Percentiles rank a stretch among this genome's conserved stretches.
phyloP scores from a whole-genome alignment of 2,329 filamentous ascomycete genomes.

The Penicillium sp. region DNA sequence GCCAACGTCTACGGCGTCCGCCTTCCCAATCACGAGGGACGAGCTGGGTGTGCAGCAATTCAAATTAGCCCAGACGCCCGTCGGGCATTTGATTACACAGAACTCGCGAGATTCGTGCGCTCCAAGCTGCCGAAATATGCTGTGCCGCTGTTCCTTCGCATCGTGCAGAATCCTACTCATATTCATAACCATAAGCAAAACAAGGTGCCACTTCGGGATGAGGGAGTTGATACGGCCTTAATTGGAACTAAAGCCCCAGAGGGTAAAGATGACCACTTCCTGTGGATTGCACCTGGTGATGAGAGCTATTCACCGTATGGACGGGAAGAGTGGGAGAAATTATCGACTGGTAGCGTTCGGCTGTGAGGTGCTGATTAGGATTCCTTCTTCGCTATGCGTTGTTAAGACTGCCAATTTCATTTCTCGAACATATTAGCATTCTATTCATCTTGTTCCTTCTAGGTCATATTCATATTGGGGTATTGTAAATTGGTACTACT shows the following conservation, averaged over 20 bases:
- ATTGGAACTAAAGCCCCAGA: constrained; percentile 45
- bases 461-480: no score
- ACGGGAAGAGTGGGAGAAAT: constrained; percentile 56
- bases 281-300: constrained; percentile 50
- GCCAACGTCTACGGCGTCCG: constrained; percentile 69
- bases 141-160: constrained; percentile 69
- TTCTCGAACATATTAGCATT: no score
- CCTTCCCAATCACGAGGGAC: constrained; percentile 65
- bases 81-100: constrained; percentile 57
- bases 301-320: constrained; percentile 60
- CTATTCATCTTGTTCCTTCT: no score
- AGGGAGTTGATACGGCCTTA: constrained; percentile 61
- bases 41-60: constrained; percentile 61
- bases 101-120: constrained; percentile 58
- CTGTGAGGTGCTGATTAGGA: constrained; percentile 33
- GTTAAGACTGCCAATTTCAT: no score
- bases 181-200: constrained; percentile 75
- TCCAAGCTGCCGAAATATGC: constrained; percentile 68
- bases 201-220: constrained; percentile 66
- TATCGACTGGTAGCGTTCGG: constrained; percentile 48
- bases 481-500: no score
- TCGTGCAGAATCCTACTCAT: constrained; percentile 50
- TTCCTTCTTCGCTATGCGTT: no score
- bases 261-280: constrained; percentile 46
- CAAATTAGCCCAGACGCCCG: constrained; percentile 54